A percentile compares a stretch with the other conserved stretches of the same genome.
These are phyloP conservation scores for Cudoniella acicularis DNA, from an alignment of 495 filamentous ascomycete genomes.

Conservation along the genomic window DNA sequence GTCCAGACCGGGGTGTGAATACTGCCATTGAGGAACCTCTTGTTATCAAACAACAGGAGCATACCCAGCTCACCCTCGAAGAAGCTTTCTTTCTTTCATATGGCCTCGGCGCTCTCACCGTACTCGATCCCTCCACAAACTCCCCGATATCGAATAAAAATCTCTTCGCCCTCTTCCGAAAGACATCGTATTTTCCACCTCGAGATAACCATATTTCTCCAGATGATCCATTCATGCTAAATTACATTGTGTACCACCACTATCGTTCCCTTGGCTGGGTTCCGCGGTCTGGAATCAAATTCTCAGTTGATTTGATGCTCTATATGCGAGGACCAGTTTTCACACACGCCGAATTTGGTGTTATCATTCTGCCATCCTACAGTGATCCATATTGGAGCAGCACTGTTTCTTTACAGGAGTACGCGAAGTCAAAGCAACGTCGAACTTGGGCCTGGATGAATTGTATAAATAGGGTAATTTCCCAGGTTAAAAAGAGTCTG, in stretches of 20 bases:
- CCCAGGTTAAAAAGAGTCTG: constrained; percentile 82
- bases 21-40: constrained; percentile 13
- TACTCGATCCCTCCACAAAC: constrained; percentile 55
- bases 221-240: constrained; percentile 80
- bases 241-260: constrained; percentile 91
- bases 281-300: constrained; percentile 90
- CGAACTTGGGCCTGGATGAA: constrained; percentile 87
- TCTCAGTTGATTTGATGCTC: constrained; percentile 87
- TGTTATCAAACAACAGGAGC: constrained; percentile 70
- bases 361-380: constrained; percentile 81
- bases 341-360: constrained; percentile 86
- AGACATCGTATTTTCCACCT: constrained; percentile 63
- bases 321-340: constrained; percentile 96
- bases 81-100: constrained; percentile 92
- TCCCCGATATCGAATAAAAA: constrained; percentile 43
- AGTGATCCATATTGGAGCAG: constrained; percentile 67
- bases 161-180: constrained; percentile 63
- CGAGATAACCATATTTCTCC: constrained; percentile 39
- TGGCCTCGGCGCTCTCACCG: constrained; percentile 68
- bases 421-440: constrained; percentile 43
- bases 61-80: constrained; percentile 83
- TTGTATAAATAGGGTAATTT: constrained; percentile 85
- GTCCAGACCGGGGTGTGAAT: constrained; percentile 21
- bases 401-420: constrained; percentile 14
- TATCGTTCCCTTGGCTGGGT: constrained; percentile 97